Evolutionary conservation across 164 flowering plant genomes (phyloP).

Genomic region (Sedum album): DNA sequence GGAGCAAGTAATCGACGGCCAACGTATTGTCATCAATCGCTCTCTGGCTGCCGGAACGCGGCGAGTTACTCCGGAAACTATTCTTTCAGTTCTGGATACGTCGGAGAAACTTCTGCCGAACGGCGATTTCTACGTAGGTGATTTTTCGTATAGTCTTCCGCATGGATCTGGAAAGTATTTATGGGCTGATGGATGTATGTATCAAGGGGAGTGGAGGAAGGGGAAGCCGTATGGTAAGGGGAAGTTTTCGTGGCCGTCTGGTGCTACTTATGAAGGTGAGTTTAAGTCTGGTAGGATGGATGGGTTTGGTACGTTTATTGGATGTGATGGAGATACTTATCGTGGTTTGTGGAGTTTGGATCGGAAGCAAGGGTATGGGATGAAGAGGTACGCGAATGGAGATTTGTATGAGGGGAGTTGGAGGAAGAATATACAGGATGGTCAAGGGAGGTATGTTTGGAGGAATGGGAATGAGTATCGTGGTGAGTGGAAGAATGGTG

Average conservation of each 20-base stretch:
- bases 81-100: background rate
- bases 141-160: constrained; percentile 41
- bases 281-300: constrained; percentile 83
- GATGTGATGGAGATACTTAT: constrained; percentile 72
- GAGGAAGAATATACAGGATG: constrained; percentile 63
- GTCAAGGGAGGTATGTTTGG: constrained; percentile 71
- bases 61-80: background rate
- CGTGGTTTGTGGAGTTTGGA: constrained; percentile 62
- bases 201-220: constrained; percentile 73
- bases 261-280: constrained; percentile 78
- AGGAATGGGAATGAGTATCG: constrained; percentile 64
- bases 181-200: constrained; percentile 88
- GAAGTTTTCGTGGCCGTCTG: constrained; percentile 82
- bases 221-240: constrained; percentile 81
- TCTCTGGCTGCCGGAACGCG: background rate
- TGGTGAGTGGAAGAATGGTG: constrained; percentile 75
- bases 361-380: constrained; percentile 68
- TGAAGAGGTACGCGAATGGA: constrained; percentile 67
- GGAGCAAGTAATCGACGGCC: background rate
- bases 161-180: constrained; percentile 79
- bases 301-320: constrained; percentile 68
- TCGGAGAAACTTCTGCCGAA: constrained; percentile 56
- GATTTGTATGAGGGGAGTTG: constrained; percentile 69
- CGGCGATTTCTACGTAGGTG: constrained; percentile 81
- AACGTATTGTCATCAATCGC: background rate